Percentiles rank a stretch among this genome's conserved stretches.
Conservation (phyloP, 169 alveolate genomes). For the Plasmodium gallinaceum region DNA sequence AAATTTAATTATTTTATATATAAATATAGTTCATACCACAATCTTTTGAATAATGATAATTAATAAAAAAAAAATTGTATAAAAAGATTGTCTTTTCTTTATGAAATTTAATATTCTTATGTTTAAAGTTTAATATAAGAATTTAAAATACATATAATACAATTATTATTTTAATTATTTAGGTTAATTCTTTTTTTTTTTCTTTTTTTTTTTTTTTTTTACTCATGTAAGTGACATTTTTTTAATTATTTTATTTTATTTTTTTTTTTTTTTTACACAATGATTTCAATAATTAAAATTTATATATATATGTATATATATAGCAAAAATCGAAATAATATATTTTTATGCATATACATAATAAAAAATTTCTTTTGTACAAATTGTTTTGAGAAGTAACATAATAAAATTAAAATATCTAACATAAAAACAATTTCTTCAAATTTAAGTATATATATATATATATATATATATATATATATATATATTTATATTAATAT, state of each 20-base stretch:
- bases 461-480: background rate
- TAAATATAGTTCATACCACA: background rate
- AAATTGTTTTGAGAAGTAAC: slow-evolving; percentile 8
- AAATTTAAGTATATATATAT: slow-evolving; percentile 6
- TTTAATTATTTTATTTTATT: slow-evolving; percentile 27
- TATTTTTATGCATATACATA: background rate
- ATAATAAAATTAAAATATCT: slow-evolving; percentile 13
- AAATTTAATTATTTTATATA: background rate
- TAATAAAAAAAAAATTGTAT: background rate
- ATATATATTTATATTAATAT: slow-evolving; percentile 15
- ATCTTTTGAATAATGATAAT: background rate
- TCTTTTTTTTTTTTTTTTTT: slow-evolving; percentile 6
- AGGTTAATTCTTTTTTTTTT: no score
- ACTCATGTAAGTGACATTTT: slow-evolving; percentile 30
- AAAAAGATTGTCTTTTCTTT: background rate
- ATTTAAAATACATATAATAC: slow-evolving; percentile 25
- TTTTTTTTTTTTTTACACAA: no score
- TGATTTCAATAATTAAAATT: background rate
- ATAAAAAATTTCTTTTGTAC: background rate
- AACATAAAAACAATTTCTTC: slow-evolving; percentile 21
- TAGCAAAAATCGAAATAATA: background rate
- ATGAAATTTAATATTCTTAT: slow-evolving; percentile 17
- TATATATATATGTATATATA: slow-evolving; percentile 13
- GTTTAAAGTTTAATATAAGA: slow-evolving; percentile 14
- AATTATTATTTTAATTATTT: slow-evolving; percentile 7